Percentiles rank a stretch among this genome's conserved stretches.
Conservation (phyloP, 306 rosid genomes). For the Cucumis cinereus region DNA sequence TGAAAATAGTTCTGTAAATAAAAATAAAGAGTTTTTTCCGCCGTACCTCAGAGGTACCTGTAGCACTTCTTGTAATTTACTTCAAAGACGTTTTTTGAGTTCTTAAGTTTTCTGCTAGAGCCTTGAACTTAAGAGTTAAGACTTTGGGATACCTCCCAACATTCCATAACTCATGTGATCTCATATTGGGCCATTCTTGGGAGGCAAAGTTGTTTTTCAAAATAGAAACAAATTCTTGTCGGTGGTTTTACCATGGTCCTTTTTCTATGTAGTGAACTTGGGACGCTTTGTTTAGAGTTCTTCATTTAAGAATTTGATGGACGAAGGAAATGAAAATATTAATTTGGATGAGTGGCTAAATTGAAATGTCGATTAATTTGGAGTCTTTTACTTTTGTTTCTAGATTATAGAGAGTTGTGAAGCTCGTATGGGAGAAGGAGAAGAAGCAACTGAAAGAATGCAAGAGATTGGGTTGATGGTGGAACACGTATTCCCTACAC, state of each 20-base stretch:
- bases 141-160: not conserved
- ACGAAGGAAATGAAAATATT: not conserved
- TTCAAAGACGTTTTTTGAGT: not conserved
- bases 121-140: not conserved
- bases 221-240: not conserved
- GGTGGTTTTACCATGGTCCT: not conserved
- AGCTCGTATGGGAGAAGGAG: conserved; percentile 33
- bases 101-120: not conserved
- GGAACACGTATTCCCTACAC: conserved; percentile 26
- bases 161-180: not conserved
- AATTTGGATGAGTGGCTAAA: not conserved
- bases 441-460: not conserved
- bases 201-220: not conserved
- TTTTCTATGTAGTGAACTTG: not conserved
- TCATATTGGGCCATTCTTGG: not conserved
- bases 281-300: not conserved
- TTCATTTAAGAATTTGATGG: not conserved
- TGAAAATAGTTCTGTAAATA: not conserved
- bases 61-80: not conserved
- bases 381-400: not conserved
- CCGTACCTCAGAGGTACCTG: not conserved
- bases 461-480: conserved; percentile 40
- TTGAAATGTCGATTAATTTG: not conserved
- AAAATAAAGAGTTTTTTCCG: not conserved
- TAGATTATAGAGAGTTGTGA: conserved; percentile 40